Conservation (phyloP, 2,329 filamentous ascomycete species). For the Cladosporium colombiae region DNA sequence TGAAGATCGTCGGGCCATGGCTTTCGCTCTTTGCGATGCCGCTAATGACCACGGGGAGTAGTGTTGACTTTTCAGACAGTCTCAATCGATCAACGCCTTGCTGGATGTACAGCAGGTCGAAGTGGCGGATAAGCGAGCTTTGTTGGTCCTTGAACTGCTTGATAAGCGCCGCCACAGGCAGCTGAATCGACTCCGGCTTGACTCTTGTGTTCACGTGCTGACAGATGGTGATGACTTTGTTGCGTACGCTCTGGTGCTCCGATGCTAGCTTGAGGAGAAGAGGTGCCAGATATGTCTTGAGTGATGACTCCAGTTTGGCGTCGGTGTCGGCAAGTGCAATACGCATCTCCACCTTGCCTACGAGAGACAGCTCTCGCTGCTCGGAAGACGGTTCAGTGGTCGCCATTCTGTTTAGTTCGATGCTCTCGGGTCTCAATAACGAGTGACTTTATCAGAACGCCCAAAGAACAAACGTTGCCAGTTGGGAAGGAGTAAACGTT, state of each 20-base stretch:
- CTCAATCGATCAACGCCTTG: slow-evolving; percentile 70
- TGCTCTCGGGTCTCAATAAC: neutral
- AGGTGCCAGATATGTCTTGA: slow-evolving; percentile 77
- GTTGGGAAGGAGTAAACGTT: slow-evolving; percentile 1
- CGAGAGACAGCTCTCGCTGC: slow-evolving; percentile 75
- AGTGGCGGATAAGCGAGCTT: slow-evolving; percentile 76
- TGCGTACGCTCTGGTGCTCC: slow-evolving; percentile 75
- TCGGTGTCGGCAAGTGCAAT: slow-evolving; percentile 84
- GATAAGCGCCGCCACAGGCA: slow-evolving; percentile 81
- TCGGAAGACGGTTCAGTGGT: slow-evolving; percentile 47
- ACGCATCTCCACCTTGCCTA: slow-evolving; percentile 81
- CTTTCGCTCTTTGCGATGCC: slow-evolving; percentile 63
- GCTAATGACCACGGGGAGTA: slow-evolving; percentile 70
- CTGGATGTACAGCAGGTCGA: slow-evolving; percentile 86
- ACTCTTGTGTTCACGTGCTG: slow-evolving; percentile 70
- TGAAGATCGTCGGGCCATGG: slow-evolving; percentile 71
- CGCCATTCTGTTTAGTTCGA: slow-evolving; percentile 23
- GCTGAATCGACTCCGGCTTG: slow-evolving; percentile 64
- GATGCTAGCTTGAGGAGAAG: slow-evolving; percentile 85
- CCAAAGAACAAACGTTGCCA: neutral
- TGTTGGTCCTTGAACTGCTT: slow-evolving; percentile 83
- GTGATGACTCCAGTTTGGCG: slow-evolving; percentile 73
- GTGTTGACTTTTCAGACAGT: slow-evolving; percentile 63
- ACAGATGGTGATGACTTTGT: slow-evolving; percentile 72
- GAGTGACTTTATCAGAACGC: neutral